Conservation (phyloP, 768 basidiomycete species). For the Suillus subluteus region DNA sequence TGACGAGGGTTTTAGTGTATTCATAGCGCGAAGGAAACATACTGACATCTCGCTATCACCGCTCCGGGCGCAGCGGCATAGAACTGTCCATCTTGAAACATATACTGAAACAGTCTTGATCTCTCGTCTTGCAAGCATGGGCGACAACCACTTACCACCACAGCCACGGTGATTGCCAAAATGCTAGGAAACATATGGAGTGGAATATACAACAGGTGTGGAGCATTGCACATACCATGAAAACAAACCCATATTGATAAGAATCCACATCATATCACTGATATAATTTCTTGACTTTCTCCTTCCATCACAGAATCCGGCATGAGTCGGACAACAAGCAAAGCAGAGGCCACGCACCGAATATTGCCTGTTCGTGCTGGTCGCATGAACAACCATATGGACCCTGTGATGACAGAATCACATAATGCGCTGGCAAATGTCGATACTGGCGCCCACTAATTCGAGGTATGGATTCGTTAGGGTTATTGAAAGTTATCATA, state of each 20-base stretch:
- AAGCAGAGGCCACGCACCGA: slow-evolving; percentile 15
- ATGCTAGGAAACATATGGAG: slow-evolving; percentile 10
- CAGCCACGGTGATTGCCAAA: slow-evolving; percentile 8
- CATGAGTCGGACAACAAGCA: not conserved
- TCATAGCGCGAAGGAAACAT: not conserved
- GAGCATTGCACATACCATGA: slow-evolving; percentile 17
- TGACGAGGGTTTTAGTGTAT: not conserved
- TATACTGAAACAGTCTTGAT: slow-evolving; percentile 16
- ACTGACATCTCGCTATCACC: slow-evolving; percentile 23
- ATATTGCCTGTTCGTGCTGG: slow-evolving; percentile 12
- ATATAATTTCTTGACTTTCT: slow-evolving; percentile 15
- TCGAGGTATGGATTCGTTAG: not conserved
- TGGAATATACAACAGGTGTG: not conserved
- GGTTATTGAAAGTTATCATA: not conserved
- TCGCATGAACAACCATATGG: slow-evolving; percentile 21
- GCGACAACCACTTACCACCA: slow-evolving; percentile 15
- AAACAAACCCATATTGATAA: slow-evolving; percentile 28
- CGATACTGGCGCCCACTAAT: slow-evolving; percentile 14
- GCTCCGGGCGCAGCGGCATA: slow-evolving; percentile 17
- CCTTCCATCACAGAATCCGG: not conserved
- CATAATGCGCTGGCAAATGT: slow-evolving; percentile 23
- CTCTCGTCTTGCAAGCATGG: not conserved
- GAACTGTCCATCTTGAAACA: slow-evolving; percentile 18
- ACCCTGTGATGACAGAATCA: slow-evolving; percentile 22
- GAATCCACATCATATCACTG: slow-evolving; percentile 15